phyloP scores from a whole-genome alignment of 2,329 filamentous ascomycete genomes.

The Hypoxylon sp. region DNA sequence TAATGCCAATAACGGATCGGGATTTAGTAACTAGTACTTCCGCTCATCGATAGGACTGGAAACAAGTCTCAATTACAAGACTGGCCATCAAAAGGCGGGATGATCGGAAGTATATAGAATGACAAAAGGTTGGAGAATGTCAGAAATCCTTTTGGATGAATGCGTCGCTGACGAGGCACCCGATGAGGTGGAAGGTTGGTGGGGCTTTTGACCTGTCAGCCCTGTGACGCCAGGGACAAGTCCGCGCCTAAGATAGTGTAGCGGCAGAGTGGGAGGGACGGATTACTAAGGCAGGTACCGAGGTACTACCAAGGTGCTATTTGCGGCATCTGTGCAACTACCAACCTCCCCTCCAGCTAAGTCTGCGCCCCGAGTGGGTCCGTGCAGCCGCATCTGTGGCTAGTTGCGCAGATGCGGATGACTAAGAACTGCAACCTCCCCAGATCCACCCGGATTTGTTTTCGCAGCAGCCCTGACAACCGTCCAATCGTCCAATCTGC shows the following conservation, averaged over 20 bases:
- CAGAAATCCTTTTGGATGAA: constrained; percentile 23
- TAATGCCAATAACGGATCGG: constrained; percentile 13
- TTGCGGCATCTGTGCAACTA: background rate
- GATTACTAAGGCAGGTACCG: constrained; percentile 32
- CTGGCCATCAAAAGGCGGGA: constrained; percentile 25
- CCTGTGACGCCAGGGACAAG: constrained; percentile 37
- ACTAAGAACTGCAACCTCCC: constrained; percentile 26
- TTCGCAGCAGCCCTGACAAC: constrained; percentile 38
- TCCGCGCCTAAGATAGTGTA: constrained; percentile 18
- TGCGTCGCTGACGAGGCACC: constrained; percentile 25
- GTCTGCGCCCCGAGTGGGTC: background rate
- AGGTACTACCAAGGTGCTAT: background rate
- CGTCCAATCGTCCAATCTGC: background rate
- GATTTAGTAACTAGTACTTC: constrained; percentile 4
- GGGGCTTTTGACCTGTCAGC: constrained; percentile 26
- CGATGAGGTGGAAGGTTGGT: constrained; percentile 29
- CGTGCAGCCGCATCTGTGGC: constrained; percentile 11
- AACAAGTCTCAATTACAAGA: background rate
- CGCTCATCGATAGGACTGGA: constrained; percentile 13
- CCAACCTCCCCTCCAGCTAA: background rate
- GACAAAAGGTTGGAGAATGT: constrained; percentile 16
- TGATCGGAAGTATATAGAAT: constrained; percentile 18
- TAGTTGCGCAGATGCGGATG: constrained; percentile 25
- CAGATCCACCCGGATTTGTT: constrained; percentile 28
- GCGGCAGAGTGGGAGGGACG: background rate